Percentiles rank a stretch among this genome's conserved stretches.
Conservation (phyloP, 352 stramenopile genomes). For the Phytophthora tubulina region DNA sequence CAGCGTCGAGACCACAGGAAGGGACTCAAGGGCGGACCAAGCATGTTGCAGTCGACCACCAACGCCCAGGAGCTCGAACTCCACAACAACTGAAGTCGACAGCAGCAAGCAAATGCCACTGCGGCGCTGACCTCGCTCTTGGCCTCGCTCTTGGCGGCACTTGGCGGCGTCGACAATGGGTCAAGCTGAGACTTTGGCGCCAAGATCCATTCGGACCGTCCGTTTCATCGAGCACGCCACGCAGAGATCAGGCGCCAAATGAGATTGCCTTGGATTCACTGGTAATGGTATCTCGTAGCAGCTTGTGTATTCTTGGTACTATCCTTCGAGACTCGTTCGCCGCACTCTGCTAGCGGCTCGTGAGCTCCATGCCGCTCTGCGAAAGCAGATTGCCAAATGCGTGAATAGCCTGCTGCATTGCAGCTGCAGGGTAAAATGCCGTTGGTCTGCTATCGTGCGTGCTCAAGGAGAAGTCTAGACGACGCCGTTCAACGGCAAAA, state of each 20-base stretch:
- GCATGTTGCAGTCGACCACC: too few relatives aligned
- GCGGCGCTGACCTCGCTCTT: too few relatives aligned
- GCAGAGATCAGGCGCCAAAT: background rate
- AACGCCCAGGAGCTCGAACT: too few relatives aligned
- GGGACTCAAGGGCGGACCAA: slow-evolving; percentile 16
- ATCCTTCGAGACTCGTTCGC: slow-evolving; percentile 11
- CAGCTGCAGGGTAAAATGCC: slow-evolving; percentile 1
- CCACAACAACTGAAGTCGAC: too few relatives aligned
- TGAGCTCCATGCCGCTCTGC: slow-evolving; percentile 19
- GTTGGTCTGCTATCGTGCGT: background rate
- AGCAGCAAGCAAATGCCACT: too few relatives aligned
- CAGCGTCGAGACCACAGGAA: slow-evolving; percentile 16
- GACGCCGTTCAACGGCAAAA: slow-evolving; percentile 13
- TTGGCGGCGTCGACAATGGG: background rate
- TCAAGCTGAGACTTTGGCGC: background rate
- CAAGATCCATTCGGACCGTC: slow-evolving; percentile 7
- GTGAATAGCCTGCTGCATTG: background rate
- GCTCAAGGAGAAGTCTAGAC: background rate
- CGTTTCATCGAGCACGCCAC: slow-evolving; percentile 19
- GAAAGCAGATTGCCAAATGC: slow-evolving; percentile 32
- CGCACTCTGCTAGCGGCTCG: background rate
- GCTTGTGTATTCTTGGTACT: background rate
- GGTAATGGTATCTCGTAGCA: background rate
- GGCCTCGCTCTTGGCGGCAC: too few relatives aligned
- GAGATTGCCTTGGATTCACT: background rate